Conservation (phyloP, 257 asterid species). For the Forsythia suspensa region DNA sequence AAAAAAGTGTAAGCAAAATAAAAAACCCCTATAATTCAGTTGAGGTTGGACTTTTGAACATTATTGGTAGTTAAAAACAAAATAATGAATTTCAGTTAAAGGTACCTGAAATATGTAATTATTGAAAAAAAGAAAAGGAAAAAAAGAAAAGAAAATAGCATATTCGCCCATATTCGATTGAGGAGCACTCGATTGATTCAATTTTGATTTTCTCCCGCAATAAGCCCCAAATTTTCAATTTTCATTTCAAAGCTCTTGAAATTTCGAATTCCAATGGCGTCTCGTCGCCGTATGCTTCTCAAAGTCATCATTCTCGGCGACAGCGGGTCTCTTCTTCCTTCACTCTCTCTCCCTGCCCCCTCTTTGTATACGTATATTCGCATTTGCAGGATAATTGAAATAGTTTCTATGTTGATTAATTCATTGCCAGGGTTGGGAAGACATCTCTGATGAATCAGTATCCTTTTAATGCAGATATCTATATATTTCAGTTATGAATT, state of each 20-base stretch:
- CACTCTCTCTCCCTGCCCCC: not conserved
- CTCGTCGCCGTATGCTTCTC: slow-evolving; percentile 53
- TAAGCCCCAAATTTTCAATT: not conserved
- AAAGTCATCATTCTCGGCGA: slow-evolving; percentile 57
- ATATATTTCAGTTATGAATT: not conserved
- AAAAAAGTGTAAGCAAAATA: too few species aligned
- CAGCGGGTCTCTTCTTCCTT: slow-evolving; percentile 36
- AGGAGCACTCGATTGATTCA: not conserved
- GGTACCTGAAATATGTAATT: too few species aligned
- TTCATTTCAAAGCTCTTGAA: not conserved
- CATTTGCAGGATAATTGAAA: not conserved
- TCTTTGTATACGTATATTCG: not conserved
- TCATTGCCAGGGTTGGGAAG: slow-evolving; percentile 46
- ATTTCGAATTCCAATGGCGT: slow-evolving; percentile 30
- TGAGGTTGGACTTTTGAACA: too few species aligned
- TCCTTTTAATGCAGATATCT: not conserved
- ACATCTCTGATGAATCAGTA: slow-evolving; percentile 61
- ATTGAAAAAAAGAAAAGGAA: too few species aligned
- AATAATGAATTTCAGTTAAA: too few species aligned
- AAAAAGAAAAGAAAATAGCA: too few species aligned
- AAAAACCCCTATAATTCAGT: too few species aligned
- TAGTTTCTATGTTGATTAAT: not conserved
- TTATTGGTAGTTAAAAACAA: too few species aligned
- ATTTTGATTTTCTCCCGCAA: not conserved
- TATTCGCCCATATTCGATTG: not conserved